Percentiles rank a stretch among this genome's conserved stretches.
phyloP scores from a whole-genome alignment of 192 early-diverging fungal species.

The Coemansia sp. region DNA sequence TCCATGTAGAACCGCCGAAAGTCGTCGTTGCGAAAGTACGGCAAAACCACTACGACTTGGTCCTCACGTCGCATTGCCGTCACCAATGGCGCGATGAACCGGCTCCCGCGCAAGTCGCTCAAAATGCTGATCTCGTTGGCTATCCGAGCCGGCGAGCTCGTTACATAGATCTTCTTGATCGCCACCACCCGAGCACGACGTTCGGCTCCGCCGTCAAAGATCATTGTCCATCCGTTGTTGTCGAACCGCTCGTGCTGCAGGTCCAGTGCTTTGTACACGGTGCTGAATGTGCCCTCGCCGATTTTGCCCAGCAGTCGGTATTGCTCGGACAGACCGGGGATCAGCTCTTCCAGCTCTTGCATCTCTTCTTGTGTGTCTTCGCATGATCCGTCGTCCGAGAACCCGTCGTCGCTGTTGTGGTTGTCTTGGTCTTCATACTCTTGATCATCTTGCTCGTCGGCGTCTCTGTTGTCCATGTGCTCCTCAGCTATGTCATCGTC shows the following conservation, averaged over 20 bases:
- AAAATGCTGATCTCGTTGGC: slow-evolving; percentile 81
- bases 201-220: slow-evolving; percentile 14
- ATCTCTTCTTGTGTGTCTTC: slow-evolving; percentile 61
- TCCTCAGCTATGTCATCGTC: not conserved
- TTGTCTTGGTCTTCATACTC: slow-evolving; percentile 1
- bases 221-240: slow-evolving; percentile 66
- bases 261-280: slow-evolving; percentile 89
- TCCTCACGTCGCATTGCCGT: slow-evolving; percentile 77
- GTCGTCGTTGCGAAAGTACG: slow-evolving; percentile 81
- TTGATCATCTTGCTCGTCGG: slow-evolving; percentile 8
- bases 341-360: slow-evolving; percentile 59
- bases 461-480: not conserved
- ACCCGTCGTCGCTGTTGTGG: slow-evolving; percentile 18
- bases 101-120: slow-evolving; percentile 66
- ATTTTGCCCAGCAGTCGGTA: slow-evolving; percentile 76
- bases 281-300: slow-evolving; percentile 89
- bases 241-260: slow-evolving; percentile 68
- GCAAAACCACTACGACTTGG: slow-evolving; percentile 79
- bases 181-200: slow-evolving; percentile 62
- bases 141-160: slow-evolving; percentile 76
- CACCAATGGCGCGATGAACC: slow-evolving; percentile 74
- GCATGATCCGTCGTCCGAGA: slow-evolving; percentile 8
- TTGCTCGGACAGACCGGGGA: slow-evolving; percentile 58
- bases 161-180: slow-evolving; percentile 84
- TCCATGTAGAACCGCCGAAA: slow-evolving; percentile 71